Conservation (phyloP, 108 stramenopile species). For the Discostella stelligeroides region DNA sequence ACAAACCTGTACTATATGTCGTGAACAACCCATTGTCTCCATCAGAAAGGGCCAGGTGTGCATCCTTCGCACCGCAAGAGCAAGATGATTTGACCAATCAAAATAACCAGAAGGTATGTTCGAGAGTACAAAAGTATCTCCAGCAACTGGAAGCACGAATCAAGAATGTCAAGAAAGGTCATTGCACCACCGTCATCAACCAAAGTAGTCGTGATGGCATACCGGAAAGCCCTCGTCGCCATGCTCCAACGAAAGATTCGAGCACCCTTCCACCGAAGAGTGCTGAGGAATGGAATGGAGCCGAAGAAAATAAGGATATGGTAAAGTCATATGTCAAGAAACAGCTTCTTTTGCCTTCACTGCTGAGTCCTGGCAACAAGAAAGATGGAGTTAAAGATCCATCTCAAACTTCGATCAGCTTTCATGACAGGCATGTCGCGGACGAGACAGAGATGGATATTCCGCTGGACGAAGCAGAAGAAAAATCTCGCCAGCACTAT, state of each 20-base stretch:
- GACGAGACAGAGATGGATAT: background rate
- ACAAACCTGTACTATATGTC: no score
- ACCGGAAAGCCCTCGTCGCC: no score
- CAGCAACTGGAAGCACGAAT: background rate
- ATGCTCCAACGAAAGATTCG: no score
- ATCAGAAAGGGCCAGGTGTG: no score
- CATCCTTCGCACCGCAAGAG: no score
- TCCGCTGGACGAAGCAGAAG: no score
- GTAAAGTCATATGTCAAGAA: background rate
- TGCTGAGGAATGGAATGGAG: background rate
- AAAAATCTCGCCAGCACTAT: no score
- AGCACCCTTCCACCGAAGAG: background rate
- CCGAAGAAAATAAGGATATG: background rate
- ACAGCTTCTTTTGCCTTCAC: conserved; percentile 2
- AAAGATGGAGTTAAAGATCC: background rate
- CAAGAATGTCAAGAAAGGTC: background rate
- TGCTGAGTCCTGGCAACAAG: conserved; percentile 2
- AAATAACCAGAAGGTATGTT: no score
- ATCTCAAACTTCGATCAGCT: background rate
- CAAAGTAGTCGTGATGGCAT: no score
- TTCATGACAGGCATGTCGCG: background rate
- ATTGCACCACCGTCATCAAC: no score
- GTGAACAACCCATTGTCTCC: no score
- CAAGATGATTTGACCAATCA: no score
- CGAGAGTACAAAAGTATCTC: background rate